Evolutionary conservation across 306 rosid genomes (phyloP).

Genomic region (Sicyos edulis): DNA sequence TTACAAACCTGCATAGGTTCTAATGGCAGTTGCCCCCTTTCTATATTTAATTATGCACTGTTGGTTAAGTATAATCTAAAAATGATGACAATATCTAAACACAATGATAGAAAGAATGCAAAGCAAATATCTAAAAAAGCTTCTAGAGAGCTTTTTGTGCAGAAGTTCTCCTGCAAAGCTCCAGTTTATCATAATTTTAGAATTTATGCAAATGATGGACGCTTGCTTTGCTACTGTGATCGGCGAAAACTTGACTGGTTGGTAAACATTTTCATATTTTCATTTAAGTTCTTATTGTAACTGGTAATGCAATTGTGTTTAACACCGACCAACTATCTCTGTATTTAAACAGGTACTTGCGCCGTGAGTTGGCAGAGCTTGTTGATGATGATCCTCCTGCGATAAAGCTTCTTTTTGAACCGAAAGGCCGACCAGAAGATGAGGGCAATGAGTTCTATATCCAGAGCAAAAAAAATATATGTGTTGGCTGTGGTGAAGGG

Average conservation of each 20-base stretch:
- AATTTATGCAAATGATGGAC: slow-evolving; percentile 90
- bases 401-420: slow-evolving; percentile 92
- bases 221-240: slow-evolving; percentile 94
- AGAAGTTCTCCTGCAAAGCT: slow-evolving; percentile 85
- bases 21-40: slow-evolving; percentile 68
- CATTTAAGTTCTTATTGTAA: not conserved
- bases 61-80: slow-evolving; percentile 49
- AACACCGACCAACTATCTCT: slow-evolving; percentile 25
- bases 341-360: slow-evolving; percentile 60
- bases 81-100: slow-evolving; percentile 41
- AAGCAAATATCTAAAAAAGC: slow-evolving; percentile 51
- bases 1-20: slow-evolving; percentile 81
- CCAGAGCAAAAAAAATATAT: slow-evolving; percentile 87
- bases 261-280: slow-evolving; percentile 33
- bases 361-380: slow-evolving; percentile 69
- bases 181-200: slow-evolving; percentile 96
- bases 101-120: slow-evolving; percentile 36
- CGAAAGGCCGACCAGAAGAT: slow-evolving; percentile 98
- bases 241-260: slow-evolving; percentile 89
- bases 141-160: slow-evolving; percentile 81
- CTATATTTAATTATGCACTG: slow-evolving; percentile 65
- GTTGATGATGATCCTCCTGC: slow-evolving; percentile 78
- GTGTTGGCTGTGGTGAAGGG: slow-evolving; percentile 97
- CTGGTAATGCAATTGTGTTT: not conserved
- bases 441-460: slow-evolving; percentile 90